Evolutionary conservation across 2,329 filamentous ascomycete species (phyloP).

Genomic region (Metarhizium sp.): DNA sequence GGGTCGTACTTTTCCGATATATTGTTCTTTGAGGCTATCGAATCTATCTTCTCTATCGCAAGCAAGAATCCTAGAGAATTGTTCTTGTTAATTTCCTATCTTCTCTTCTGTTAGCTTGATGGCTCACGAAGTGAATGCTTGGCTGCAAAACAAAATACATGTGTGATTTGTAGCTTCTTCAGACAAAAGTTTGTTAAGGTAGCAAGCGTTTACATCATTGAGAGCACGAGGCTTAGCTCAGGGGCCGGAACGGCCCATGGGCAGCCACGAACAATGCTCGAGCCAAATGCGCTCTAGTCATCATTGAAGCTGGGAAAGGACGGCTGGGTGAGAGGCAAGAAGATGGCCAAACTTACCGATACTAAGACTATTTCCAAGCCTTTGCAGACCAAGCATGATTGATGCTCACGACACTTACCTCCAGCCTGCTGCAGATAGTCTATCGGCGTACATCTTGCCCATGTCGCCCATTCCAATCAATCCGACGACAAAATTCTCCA

Average conservation of each 20-base stretch:
- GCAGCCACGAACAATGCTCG: conserved; percentile 71
- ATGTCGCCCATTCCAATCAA: conserved; percentile 99
- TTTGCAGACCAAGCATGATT: conserved; percentile 1
- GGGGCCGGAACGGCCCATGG: conserved; percentile 69
- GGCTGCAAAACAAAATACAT: not conserved
- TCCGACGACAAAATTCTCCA: conserved; percentile 70
- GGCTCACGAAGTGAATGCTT: not conserved
- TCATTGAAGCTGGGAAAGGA: conserved; percentile 49
- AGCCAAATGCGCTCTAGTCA: conserved; percentile 99
- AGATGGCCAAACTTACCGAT: conserved; percentile 24
- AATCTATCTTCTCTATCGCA: conserved; percentile 90
- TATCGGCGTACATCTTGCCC: conserved; percentile 95
- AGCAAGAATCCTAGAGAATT: conserved; percentile 66
- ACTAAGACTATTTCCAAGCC: conserved; percentile 12
- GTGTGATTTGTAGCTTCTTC: conserved; percentile 36
- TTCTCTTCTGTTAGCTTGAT: not conserved
- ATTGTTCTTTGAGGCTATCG: conserved; percentile 71
- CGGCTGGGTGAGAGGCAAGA: conserved; percentile 2
- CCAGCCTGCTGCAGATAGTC: conserved; percentile 86
- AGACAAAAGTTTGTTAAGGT: conserved; percentile 83
- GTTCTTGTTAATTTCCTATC: conserved; percentile 14
- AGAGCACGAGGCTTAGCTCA: conserved; percentile 52
- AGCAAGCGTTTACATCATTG: conserved; percentile 99
- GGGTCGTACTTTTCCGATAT: conserved; percentile 68
- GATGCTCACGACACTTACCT: conserved; percentile 49